Base-by-base conservation (phyloP, 805 yeast species). In the Ogataea thermomethanolica region DNA sequence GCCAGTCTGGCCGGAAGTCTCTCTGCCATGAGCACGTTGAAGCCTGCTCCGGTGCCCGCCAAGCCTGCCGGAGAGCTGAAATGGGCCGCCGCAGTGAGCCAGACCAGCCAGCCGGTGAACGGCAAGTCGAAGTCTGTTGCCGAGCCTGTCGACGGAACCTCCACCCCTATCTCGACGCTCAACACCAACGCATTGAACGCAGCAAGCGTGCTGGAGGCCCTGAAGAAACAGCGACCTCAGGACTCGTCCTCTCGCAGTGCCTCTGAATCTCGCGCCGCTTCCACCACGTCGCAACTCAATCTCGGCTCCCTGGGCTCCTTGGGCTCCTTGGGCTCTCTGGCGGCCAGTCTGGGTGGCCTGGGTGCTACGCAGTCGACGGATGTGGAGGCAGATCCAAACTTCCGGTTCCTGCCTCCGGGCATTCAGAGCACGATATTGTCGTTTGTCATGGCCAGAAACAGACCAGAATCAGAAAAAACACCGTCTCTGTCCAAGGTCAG, bases 41-140 rank as follows among this genome's bases (percentile, higher is more conserved):
- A 61, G 44, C 66, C 67, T 8, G 66, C 67, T 1, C 61, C 64
- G 3, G 66, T 60, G 40, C 66, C 66, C 22, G 54, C 53, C n/a
- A 51, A 54, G 36, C 55, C 65, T 7, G 43, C 48, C 7, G 54
- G 53, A 6, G 63, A 59, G 33, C 46, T 63, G 42, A 59, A 58
- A 29, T 62, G 66, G 66, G 51, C 67, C 4, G 60, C 60, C 13
- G 62, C 65, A 2, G 59, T 59, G 23, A 56, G 38, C 20, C 38
- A 33, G 23, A 33, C 56, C 9, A 58, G 56, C 1, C 43, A 46
- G 12, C 43, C 48, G 10, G 24, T 25, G 33, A 39, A 38, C 29
- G 37, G 43, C 14, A 43, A 45, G 30, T 22, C 43, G 26, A 25
- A 33, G 33, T 14, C 25, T 23, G 34, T 27, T 29, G 29, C 29